Percentiles rank a stretch among this genome's conserved stretches.
These are phyloP conservation scores for Hanseniaspora thailandica DNA, from an alignment of 805 yeast genomes.

Conservation along the genomic window DNA sequence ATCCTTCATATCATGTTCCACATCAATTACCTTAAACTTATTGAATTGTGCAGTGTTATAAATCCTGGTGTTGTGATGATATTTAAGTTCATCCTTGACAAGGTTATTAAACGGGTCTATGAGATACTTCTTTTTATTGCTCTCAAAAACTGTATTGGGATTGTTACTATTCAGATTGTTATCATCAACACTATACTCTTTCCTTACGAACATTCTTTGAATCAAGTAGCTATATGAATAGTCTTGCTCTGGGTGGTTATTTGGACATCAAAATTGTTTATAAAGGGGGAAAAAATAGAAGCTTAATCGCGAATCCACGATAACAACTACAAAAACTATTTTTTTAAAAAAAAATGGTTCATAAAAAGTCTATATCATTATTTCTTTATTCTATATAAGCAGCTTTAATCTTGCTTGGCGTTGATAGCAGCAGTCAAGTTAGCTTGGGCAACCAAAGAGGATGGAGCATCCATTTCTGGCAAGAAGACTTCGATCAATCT, in stretches of 20 bases:
- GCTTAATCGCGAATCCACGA: too few species aligned
- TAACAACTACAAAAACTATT: neutral
- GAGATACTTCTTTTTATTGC: slow-evolving; percentile 6
- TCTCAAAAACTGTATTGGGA: neutral
- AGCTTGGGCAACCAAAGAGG: slow-evolving; percentile 54
- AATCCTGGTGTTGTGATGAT: slow-evolving; percentile 7
- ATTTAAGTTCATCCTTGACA: slow-evolving; percentile 5
- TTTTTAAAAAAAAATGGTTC: neutral
- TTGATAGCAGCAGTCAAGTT: slow-evolving; percentile 44
- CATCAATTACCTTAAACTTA: neutral
- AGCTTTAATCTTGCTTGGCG: slow-evolving; percentile 25
- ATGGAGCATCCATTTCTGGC: slow-evolving; percentile 60
- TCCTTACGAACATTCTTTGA: neutral
- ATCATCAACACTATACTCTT: neutral
- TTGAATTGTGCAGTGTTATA: neutral
- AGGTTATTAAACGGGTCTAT: neutral
- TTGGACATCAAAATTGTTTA: too few species aligned
- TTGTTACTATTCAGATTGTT: neutral
- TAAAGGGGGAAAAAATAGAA: too few species aligned
- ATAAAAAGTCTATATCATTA: neutral
- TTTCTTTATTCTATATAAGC: neutral
- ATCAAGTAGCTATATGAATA: neutral
- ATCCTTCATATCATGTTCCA: neutral
- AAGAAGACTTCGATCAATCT: slow-evolving; percentile 59
- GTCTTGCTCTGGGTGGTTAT: neutral